Base-by-base conservation (phyloP, 2,329 filamentous ascomycete species). In the Colletotrichum aenigma region DNA sequence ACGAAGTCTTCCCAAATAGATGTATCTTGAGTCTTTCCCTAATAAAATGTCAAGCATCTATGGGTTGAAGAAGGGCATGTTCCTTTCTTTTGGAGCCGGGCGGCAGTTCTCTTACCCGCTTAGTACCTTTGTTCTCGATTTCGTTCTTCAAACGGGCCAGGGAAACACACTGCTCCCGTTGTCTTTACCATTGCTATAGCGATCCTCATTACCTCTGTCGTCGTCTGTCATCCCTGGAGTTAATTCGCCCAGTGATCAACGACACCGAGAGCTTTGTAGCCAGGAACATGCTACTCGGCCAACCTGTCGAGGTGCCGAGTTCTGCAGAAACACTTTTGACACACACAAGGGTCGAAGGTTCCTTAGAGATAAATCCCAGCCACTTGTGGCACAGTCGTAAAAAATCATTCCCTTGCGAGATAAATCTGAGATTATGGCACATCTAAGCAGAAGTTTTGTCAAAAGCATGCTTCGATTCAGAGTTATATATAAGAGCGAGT, bases 191-290 rank as follows among this genome's bases (percentile, higher is more conserved):
- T n/a, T 48, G 0, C 0, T 48, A 7, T 48, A 0, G 38, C 6
- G 6, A 13, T 21, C 7, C n/a, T 0, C 0, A 13, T 52, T 24
- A n/a, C 12, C 3, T 52, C 1, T 52, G 43, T 52, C 0, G n/a
- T 21, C 43, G 43, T 52, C 10, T 52, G 10, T 52, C 43, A 21
- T 21, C 6, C 43, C 6, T 13, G n/a, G 1, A 5, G n/a, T 15
- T 6, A 13, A 0, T 7, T 21, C n/a, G 10, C n/a, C 10, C 8
- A 52, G 12, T 7, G 3, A 4, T 0, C n/a, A 21, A 52, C n/a
- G n/a, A 21, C 9, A 4, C 18, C 43, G 6, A 13, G 0, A 13
- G 6, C 0, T 13, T 21, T 13, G 0, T 48, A 21, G 43, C 43
- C 43, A n/a, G 38, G 1, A n/a, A n/a, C 9, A 2, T 43, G 38